Evolutionary conservation across 805 yeast genomes (phyloP).

Genomic region (Saturnispora sanitii): DNA sequence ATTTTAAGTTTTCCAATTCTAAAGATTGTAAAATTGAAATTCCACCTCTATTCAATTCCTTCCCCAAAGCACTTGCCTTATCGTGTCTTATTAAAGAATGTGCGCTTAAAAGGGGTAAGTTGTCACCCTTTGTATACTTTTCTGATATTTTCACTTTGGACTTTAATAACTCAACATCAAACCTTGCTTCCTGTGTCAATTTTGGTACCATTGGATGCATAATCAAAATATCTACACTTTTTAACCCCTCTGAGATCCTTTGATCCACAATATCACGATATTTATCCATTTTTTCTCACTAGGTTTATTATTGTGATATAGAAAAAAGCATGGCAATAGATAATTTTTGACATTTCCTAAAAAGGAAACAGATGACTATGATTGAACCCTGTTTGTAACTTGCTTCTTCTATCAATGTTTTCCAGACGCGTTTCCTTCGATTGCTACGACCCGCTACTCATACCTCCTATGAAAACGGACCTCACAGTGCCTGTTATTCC

Average conservation of each 20-base stretch:
- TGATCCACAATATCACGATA: neutral
- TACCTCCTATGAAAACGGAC: conserved; percentile 3
- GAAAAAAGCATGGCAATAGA: neutral
- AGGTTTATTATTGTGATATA: no score
- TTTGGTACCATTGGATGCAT: neutral
- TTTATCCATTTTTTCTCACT: neutral
- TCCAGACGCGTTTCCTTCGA: conserved; percentile 7
- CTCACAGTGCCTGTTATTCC: conserved; percentile 2
- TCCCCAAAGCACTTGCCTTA: conserved; percentile 4
- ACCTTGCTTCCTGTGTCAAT: neutral
- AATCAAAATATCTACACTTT: neutral
- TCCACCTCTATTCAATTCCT: neutral
- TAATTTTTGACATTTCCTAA: neutral
- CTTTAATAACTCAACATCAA: neutral
- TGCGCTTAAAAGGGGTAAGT: conserved; percentile 12
- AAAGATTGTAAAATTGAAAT: conserved; percentile 3
- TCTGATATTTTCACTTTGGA: conserved; percentile 4
- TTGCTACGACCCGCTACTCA: conserved; percentile 6
- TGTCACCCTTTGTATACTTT: conserved; percentile 9
- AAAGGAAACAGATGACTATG: neutral
- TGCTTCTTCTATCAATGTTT: conserved; percentile 1
- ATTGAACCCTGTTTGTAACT: conserved; percentile 2
- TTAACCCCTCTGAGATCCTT: neutral
- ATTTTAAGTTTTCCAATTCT: conserved; percentile 2
- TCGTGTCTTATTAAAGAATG: conserved; percentile 12